Conservation (phyloP, 1,284 basidiomycete genomes). For the Ustilago cynodontis region DNA sequence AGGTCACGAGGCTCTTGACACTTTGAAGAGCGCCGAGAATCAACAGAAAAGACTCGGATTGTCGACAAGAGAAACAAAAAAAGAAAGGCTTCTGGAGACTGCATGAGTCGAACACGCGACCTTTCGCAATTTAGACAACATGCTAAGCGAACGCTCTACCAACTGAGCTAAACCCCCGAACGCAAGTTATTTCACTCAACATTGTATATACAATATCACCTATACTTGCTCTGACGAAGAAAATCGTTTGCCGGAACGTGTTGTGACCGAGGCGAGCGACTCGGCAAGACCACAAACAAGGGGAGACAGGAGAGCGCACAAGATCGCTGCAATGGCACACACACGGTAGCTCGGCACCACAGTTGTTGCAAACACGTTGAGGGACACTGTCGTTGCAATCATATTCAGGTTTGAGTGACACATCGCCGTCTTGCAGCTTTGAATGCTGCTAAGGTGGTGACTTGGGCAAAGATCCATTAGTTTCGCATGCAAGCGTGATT, state of each 20-base stretch:
- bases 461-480: background rate
- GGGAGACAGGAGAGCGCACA: background rate
- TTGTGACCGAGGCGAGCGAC: background rate
- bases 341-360: conserved; percentile 10
- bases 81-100: conserved; percentile 39
- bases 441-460: background rate
- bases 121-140: conserved; percentile 49
- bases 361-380: conserved; percentile 4
- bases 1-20: conserved; percentile 26
- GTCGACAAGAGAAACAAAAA: background rate
- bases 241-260: no score
- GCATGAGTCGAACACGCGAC: conserved; percentile 63
- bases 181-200: accelerated
- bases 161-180: conserved; percentile 59
- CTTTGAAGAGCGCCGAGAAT: conserved; percentile 5
- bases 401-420: background rate
- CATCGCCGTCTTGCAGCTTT: conserved; percentile 6
- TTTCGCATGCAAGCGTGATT: background rate
- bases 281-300: background rate
- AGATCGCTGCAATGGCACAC: background rate
- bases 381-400: background rate
- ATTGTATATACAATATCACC: conserved; percentile 5
- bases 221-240: no score
- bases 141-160: conserved; percentile 63
- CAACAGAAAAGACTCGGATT: conserved; percentile 14